Percentiles rank a stretch among this genome's conserved stretches.
These are phyloP conservation scores for Suhomyces kilbournensis DNA, from an alignment of 805 yeast genomes.

Conservation along the genomic window DNA sequence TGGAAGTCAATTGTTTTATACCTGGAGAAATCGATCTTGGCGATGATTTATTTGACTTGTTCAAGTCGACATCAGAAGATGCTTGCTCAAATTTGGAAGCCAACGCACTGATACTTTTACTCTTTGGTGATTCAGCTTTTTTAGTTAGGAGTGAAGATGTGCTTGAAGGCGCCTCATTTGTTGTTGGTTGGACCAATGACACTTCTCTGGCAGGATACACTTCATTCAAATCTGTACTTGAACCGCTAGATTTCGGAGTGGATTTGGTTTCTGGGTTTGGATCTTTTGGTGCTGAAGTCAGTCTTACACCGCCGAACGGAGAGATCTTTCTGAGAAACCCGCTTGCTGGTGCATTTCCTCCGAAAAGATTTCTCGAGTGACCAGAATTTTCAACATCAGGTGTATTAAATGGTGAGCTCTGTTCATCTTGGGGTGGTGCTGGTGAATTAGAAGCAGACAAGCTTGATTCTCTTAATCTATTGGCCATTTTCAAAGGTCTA, in stretches of 20 bases:
- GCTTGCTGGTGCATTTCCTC: slow-evolving; percentile 6
- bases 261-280: background rate
- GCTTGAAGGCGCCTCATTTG: background rate
- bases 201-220: slow-evolving; percentile 4
- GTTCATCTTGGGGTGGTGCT: background rate
- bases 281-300: background rate
- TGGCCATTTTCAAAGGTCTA: slow-evolving; percentile 68
- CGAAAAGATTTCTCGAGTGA: background rate
- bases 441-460: background rate
- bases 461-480: slow-evolving; percentile 37
- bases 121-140: slow-evolving; percentile 10
- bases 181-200: slow-evolving; percentile 1
- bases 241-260: background rate
- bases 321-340: slow-evolving; percentile 13
- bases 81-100: slow-evolving; percentile 23
- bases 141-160: slow-evolving; percentile 1
- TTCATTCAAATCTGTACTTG: background rate
- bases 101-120: slow-evolving; percentile 15
- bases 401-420: background rate
- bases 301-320: slow-evolving; percentile 10
- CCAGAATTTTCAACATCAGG: background rate
- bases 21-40: slow-evolving; percentile 14
- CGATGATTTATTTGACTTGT: slow-evolving; percentile 4
- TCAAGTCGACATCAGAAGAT: background rate
- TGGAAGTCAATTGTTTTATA: slow-evolving; percentile 26